A percentile compares a stretch with the other conserved stretches of the same genome.
Evolutionary conservation across 108 stramenopile species (phyloP).

Genomic region (Fistulifera solaris): DNA sequence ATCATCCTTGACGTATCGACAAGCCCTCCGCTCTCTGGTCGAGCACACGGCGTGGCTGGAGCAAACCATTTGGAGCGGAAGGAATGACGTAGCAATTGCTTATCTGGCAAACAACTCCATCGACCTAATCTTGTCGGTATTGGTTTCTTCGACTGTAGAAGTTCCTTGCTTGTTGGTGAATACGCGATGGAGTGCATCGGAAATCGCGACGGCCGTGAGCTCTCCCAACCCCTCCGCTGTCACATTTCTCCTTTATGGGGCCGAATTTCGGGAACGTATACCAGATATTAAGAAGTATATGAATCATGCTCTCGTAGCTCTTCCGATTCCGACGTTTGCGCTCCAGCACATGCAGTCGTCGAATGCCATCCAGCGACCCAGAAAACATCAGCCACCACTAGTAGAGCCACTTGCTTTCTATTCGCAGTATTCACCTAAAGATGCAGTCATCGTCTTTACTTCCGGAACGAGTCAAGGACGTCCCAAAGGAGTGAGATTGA

Average conservation of each 20-base stretch:
- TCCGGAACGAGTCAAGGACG: constrained; percentile 66
- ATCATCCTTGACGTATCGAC: too few relatives aligned
- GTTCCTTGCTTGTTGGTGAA: constrained; percentile 39
- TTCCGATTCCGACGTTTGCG: constrained; percentile 4
- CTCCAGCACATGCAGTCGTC: background rate
- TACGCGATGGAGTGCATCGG: constrained; percentile 59
- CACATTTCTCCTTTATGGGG: constrained; percentile 34
- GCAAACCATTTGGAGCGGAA: background rate
- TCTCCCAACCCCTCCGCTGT: constrained; percentile 6
- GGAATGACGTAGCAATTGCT: constrained; percentile 18
- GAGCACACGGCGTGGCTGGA: too few relatives aligned
- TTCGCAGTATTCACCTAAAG: constrained; percentile 9
- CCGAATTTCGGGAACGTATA: constrained; percentile 23
- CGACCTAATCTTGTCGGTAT: constrained; percentile 45
- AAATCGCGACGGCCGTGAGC: constrained; percentile 44
- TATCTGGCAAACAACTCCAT: constrained; percentile 42
- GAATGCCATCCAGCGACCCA: background rate
- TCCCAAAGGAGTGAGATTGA: constrained; percentile 70
- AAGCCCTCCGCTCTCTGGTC: too few relatives aligned
- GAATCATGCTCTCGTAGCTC: background rate
- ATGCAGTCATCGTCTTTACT: constrained; percentile 72
- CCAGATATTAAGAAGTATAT: constrained; percentile 6
- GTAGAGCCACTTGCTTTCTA: background rate
- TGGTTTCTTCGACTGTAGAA: constrained; percentile 25
- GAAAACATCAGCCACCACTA: too few relatives aligned